These are phyloP conservation scores for Populus tomentosa DNA, from an alignment of 441 rosid species.

Conservation along the genomic window DNA sequence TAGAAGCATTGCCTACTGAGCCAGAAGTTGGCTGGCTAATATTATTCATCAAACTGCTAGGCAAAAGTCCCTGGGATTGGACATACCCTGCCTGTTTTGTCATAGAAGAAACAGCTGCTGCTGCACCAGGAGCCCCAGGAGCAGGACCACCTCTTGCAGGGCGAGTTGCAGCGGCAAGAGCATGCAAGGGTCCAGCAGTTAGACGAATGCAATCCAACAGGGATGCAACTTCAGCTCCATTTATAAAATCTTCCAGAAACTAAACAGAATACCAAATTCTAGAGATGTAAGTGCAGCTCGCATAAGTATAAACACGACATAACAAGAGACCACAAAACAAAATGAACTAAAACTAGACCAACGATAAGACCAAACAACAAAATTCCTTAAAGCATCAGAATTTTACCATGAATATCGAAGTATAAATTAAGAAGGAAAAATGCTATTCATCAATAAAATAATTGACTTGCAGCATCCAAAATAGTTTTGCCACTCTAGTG, in stretches of 20 bases:
- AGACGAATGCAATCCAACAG: slow-evolving; percentile 96
- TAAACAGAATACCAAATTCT: slow-evolving; percentile 24
- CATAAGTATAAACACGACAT: background rate
- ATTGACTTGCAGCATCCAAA: background rate
- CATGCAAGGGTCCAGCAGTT: slow-evolving; percentile 93
- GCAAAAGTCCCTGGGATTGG: slow-evolving; percentile 55
- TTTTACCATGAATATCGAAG: background rate
- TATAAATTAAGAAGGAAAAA: background rate
- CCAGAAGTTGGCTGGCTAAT: slow-evolving; percentile 45
- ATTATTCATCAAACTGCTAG: slow-evolving; percentile 38
- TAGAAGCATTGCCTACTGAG: slow-evolving; percentile 46
- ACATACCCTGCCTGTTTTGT: slow-evolving; percentile 62
- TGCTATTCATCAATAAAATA: background rate
- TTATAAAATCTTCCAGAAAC: slow-evolving; percentile 94
- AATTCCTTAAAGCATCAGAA: background rate
- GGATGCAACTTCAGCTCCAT: slow-evolving; percentile 90
- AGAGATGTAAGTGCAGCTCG: background rate
- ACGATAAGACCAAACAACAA: background rate
- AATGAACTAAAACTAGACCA: background rate
- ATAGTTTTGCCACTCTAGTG: background rate
- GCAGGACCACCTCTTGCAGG: slow-evolving; percentile 94
- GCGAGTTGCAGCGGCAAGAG: slow-evolving; percentile 94
- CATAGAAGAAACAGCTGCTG: slow-evolving; percentile 40
- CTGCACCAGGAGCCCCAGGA: slow-evolving; percentile 52
- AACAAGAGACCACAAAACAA: background rate